These are phyloP conservation scores for Colletotrichum zoysiae DNA, from an alignment of 2,329 filamentous ascomycete species.

Conservation along the genomic window DNA sequence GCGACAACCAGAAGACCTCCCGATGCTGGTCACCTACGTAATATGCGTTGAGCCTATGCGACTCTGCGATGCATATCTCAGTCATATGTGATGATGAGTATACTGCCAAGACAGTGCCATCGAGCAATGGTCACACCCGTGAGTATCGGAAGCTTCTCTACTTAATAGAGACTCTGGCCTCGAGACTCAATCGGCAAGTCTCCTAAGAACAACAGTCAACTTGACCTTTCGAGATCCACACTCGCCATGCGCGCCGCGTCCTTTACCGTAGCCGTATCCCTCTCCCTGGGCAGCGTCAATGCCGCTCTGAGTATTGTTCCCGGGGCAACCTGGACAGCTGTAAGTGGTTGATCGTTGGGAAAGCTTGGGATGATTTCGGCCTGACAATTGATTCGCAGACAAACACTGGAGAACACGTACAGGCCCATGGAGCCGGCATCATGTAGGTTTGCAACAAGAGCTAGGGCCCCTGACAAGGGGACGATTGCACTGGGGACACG, in stretches of 20 bases:
- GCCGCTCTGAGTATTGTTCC: constrained; percentile 54
- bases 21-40: constrained; percentile 9
- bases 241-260: constrained; percentile 16
- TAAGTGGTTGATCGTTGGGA: constrained; percentile 42
- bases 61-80: not conserved
- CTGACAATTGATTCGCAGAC: constrained; percentile 46
- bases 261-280: constrained; percentile 12
- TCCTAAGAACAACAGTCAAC: not conserved
- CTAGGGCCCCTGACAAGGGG: no score
- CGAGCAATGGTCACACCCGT: not conserved
- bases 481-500: no score
- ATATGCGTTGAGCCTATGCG: not conserved
- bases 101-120: constrained; percentile 8
- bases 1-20: constrained; percentile 8
- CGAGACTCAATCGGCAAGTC: not conserved
- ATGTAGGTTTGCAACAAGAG: constrained; percentile 49
- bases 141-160: no score
- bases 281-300: constrained; percentile 23
- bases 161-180: not conserved
- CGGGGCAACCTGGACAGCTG: constrained; percentile 61
- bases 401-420: constrained; percentile 67
- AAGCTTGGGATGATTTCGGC: not conserved
- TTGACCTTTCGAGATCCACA: not conserved
- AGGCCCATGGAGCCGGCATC: constrained; percentile 76
- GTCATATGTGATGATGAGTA: not conserved